Conservation (phyloP, 202 grass and related monocot species). For the Bolboschoenoplectus hybrid region DNA sequence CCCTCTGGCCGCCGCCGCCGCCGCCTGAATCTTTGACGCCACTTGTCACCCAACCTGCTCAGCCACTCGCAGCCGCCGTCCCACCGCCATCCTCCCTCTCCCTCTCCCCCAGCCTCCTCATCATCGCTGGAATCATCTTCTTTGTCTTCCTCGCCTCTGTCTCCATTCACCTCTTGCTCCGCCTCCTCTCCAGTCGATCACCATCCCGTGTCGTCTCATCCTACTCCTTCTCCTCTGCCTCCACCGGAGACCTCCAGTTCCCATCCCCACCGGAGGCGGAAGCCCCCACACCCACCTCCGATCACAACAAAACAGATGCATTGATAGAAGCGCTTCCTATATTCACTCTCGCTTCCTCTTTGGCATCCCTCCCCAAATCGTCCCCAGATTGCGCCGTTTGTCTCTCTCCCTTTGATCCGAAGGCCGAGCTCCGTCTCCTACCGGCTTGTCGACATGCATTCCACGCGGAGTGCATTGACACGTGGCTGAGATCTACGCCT, state of each 20-base stretch:
- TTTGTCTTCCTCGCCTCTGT: constrained; percentile 62
- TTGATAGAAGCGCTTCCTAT: constrained; percentile 85
- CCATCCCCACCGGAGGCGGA: constrained; percentile 16
- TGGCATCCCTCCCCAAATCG: constrained; percentile 80
- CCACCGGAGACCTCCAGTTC: background rate
- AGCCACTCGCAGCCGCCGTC: constrained; percentile 50
- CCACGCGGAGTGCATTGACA: constrained; percentile 84
- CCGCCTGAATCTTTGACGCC: constrained; percentile 40
- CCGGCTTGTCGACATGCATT: constrained; percentile 94
- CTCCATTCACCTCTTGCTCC: constrained; percentile 74
- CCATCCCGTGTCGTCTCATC: constrained; percentile 20
- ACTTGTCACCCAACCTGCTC: background rate
- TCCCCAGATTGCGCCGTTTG: constrained; percentile 95
- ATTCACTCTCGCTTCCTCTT: constrained; percentile 83
- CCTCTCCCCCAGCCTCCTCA: constrained; percentile 59
- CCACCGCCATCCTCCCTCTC: constrained; percentile 45
- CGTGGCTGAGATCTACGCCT: constrained; percentile 76
- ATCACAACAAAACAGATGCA: constrained; percentile 59
- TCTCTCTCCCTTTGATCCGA: constrained; percentile 74
- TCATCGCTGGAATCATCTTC: constrained; percentile 56
- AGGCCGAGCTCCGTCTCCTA: constrained; percentile 86
- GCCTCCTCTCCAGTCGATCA: constrained; percentile 48
- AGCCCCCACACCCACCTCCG: background rate
- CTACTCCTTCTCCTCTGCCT: constrained; percentile 22
- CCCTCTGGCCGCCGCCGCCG: constrained; percentile 35